Conservation (phyloP, 495 filamentous ascomycete species). For the Tuber microsphaerosporum region DNA sequence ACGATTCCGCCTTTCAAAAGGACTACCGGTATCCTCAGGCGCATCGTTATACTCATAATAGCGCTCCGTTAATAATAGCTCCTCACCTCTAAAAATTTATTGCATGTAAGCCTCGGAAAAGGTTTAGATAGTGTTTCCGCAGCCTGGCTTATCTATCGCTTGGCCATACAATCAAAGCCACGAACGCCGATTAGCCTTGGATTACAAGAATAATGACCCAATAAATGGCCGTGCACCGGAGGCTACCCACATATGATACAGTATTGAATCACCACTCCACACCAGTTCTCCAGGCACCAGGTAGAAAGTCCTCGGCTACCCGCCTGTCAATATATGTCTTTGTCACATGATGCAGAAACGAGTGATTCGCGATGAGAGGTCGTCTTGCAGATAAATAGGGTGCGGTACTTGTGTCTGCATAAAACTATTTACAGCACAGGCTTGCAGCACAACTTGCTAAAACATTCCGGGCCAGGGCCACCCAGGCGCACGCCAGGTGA, state of each 20-base stretch:
- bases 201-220: background rate
- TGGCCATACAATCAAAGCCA: background rate
- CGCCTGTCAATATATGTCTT: background rate
- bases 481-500: background rate
- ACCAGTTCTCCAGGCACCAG: background rate
- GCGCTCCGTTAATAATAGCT: background rate
- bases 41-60: background rate
- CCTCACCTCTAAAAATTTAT: background rate
- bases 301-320: background rate
- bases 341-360: background rate
- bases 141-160: background rate
- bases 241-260: background rate
- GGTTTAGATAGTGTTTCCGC: background rate
- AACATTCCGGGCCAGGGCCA: background rate
- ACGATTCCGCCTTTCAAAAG: background rate
- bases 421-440: background rate
- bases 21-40: no score
- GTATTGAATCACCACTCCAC: background rate
- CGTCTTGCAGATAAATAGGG: background rate
- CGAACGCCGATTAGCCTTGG: background rate
- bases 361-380: constrained; percentile 1
- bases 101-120: background rate
- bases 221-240: background rate
- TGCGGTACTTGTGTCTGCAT: background rate
- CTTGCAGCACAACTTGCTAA: background rate